Percentiles rank a stretch among this genome's conserved stretches.
These are phyloP conservation scores for Striga asiatica DNA, from an alignment of 257 asterid species.

Conservation along the genomic window DNA sequence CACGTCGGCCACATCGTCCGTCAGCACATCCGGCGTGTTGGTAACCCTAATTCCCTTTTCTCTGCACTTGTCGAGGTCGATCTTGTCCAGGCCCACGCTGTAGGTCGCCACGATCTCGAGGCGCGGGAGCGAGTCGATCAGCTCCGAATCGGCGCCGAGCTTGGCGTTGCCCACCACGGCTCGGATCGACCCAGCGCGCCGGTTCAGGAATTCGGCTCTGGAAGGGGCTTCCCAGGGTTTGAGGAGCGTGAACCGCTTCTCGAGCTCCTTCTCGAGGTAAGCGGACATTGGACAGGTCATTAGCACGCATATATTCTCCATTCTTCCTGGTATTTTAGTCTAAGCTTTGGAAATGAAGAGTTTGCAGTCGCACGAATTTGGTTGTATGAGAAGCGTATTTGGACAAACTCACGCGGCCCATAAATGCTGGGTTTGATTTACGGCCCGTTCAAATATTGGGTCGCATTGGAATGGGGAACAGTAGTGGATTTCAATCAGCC, in stretches of 20 bases:
- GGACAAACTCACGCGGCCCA: no score
- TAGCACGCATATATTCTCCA: slow-evolving; percentile 49
- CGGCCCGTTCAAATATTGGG: no score
- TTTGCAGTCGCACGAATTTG: no score
- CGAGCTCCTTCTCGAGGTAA: slow-evolving; percentile 55
- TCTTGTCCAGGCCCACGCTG: slow-evolving; percentile 71
- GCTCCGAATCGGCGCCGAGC: slow-evolving; percentile 49
- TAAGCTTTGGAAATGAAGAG: no score
- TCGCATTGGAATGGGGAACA: no score
- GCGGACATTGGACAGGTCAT: slow-evolving; percentile 45
- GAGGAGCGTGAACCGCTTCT: slow-evolving; percentile 52
- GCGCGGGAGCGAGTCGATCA: slow-evolving; percentile 46
- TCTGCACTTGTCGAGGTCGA: slow-evolving; percentile 50
- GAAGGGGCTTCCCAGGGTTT: slow-evolving; percentile 39
- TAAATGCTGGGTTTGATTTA: no score
- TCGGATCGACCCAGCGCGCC: slow-evolving; percentile 25
- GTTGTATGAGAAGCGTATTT: no score
- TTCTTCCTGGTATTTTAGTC: slow-evolving; percentile 2
- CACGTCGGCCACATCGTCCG: slow-evolving; percentile 67
- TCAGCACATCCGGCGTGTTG: slow-evolving; percentile 81
- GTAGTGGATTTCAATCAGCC: no score
- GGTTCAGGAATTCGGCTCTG: slow-evolving; percentile 21
- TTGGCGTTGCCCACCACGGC: slow-evolving; percentile 53
- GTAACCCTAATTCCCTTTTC: slow-evolving; percentile 66
- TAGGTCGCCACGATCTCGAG: slow-evolving; percentile 58